These are phyloP conservation scores for Fusarium graminum DNA, from an alignment of 2,329 filamentous ascomycete genomes.

Conservation along the genomic window DNA sequence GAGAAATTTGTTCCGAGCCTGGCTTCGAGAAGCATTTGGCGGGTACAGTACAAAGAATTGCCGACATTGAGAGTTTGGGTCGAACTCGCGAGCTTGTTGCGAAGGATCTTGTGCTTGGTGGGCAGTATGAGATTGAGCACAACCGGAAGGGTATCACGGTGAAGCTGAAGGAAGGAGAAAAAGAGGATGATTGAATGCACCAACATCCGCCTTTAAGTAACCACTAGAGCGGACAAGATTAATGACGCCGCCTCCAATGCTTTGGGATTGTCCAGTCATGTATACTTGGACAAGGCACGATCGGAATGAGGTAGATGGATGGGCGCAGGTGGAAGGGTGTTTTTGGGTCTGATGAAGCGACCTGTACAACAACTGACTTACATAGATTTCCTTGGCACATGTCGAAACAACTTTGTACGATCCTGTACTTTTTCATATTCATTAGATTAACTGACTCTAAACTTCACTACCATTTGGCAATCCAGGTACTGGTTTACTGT, in stretches of 20 bases:
- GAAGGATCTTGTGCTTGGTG: slow-evolving; percentile 90
- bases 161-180: slow-evolving; percentile 59
- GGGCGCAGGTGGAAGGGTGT: slow-evolving; percentile 24
- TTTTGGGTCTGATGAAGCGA: slow-evolving; percentile 28
- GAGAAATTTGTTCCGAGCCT: slow-evolving; percentile 79
- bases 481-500: too few relatives aligned
- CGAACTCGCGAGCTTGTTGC: slow-evolving; percentile 95
- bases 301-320: slow-evolving; percentile 14
- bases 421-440: slow-evolving; percentile 30
- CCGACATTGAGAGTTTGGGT: slow-evolving; percentile 92
- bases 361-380: slow-evolving; percentile 41
- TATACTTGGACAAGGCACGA: slow-evolving; percentile 13
- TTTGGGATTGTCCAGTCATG: slow-evolving; percentile 1
- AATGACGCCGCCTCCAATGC: slow-evolving; percentile 7
- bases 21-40: slow-evolving; percentile 88
- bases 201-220: not conserved
- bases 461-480: not conserved
- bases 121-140: slow-evolving; percentile 77
- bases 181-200: slow-evolving; percentile 48
- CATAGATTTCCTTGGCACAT: slow-evolving; percentile 44
- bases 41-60: slow-evolving; percentile 84
- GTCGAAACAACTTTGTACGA: slow-evolving; percentile 36
- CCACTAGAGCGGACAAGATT: not conserved
- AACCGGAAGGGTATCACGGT: slow-evolving; percentile 58
- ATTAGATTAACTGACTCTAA: slow-evolving; percentile 25